Evolutionary conservation across 2,329 filamentous ascomycete species (phyloP).

Genomic region (Sporothrix globosa): DNA sequence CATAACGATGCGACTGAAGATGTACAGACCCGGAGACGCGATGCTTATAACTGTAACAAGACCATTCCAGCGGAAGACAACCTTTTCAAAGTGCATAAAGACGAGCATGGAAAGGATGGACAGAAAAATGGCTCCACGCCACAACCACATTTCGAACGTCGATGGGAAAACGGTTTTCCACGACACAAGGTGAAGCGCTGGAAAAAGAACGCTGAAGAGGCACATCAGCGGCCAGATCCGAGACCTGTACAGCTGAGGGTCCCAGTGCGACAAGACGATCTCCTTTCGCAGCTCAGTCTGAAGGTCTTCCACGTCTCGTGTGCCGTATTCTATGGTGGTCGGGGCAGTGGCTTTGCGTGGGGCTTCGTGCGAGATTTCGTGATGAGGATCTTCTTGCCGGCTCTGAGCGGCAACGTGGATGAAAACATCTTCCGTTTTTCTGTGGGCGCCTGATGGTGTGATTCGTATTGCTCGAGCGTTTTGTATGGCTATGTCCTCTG

Average conservation of each 20-base stretch:
- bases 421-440: not conserved
- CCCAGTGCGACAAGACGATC: conserved; percentile 14
- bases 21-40: conserved; percentile 15
- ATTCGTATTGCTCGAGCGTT: not conserved
- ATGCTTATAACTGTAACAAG: conserved; percentile 7
- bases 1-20: conserved; percentile 18
- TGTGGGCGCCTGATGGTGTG: not conserved
- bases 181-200: conserved; percentile 10
- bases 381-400: not conserved
- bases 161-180: not conserved
- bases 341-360: not conserved
- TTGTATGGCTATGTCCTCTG: conserved; percentile 8
- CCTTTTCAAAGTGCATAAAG: conserved; percentile 23
- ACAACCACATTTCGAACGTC: conserved; percentile 5
- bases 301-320: not conserved
- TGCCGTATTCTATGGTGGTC: not conserved
- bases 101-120: conserved; percentile 17
- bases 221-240: conserved; percentile 17
- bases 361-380: not conserved
- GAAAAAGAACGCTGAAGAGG: conserved; percentile 16
- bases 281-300: conserved; percentile 11
- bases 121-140: conserved; percentile 9
- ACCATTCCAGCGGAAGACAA: conserved; percentile 20
- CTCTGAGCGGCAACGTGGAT: not conserved
- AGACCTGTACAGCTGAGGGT: conserved; percentile 7